Evolutionary conservation across 2,329 filamentous ascomycete species (phyloP).

Genomic region (Sphaerostilbella broomeana): DNA sequence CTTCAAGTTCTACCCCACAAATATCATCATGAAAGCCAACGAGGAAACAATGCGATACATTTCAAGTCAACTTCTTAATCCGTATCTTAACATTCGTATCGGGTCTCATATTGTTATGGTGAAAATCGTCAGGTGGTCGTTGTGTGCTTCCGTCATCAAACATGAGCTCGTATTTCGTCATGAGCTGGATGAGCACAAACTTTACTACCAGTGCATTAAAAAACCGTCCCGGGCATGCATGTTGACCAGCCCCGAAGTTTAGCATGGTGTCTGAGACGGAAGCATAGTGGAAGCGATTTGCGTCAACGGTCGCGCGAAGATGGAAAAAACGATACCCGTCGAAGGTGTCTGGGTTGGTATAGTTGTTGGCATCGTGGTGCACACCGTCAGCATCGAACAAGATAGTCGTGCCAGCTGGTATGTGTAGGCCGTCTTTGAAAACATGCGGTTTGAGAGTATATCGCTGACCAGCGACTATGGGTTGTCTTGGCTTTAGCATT

Average conservation of each 20-base stretch:
- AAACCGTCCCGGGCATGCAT: conserved; percentile 44
- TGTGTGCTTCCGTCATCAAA: too few species aligned
- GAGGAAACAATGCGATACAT: too few species aligned
- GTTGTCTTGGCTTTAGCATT: too few species aligned
- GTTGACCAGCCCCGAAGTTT: conserved; percentile 42
- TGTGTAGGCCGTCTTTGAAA: conserved; percentile 38
- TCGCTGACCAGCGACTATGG: too few species aligned
- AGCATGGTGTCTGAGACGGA: conserved; percentile 36
- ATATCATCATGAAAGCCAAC: too few species aligned
- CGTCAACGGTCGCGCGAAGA: conserved; percentile 33
- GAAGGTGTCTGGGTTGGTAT: conserved; percentile 35
- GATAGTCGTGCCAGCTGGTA: conserved; percentile 37
- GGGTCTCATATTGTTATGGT: too few species aligned
- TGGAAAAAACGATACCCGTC: conserved; percentile 45
- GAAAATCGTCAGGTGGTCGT: too few species aligned
- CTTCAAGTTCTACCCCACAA: too few species aligned
- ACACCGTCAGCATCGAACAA: conserved; percentile 36
- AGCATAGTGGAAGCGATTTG: conserved; percentile 37
- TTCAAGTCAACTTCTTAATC: too few species aligned
- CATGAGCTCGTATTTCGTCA: conserved; percentile 38
- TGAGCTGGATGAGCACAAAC: conserved; percentile 34
- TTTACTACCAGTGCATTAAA: conserved; percentile 42
- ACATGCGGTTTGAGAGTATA: too few species aligned
- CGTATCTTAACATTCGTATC: too few species aligned
- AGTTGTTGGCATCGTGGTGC: conserved; percentile 35